Evolutionary conservation across 352 stramenopile genomes (phyloP).

Genomic region (Thalassiosira exigua): DNA sequence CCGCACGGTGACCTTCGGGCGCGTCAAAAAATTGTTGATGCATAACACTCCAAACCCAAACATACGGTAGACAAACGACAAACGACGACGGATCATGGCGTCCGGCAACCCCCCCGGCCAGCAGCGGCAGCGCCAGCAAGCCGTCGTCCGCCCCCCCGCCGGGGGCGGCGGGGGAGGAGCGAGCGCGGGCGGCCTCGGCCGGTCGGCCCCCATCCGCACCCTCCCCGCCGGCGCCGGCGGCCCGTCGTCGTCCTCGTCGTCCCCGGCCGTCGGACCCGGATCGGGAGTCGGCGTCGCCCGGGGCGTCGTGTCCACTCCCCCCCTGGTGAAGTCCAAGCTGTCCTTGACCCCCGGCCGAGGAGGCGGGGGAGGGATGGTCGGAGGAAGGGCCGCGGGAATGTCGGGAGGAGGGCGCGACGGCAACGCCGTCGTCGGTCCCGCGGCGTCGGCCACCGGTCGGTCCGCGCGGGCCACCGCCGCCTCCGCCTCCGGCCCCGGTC

Average conservation of each 20-base stretch:
- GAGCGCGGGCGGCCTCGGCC: background rate
- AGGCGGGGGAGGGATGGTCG: no score
- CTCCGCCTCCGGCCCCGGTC: no score
- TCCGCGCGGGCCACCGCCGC: no score
- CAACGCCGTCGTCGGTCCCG: background rate
- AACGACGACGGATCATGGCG: constrained; percentile 9
- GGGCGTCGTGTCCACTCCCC: constrained; percentile 2
- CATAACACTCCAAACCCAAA: no score
- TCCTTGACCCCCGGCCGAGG: constrained; percentile 2
- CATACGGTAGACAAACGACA: no score
- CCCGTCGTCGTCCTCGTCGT: background rate
- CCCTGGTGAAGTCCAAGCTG: constrained; percentile 10
- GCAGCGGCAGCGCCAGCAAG: background rate
- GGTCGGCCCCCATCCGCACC: background rate
- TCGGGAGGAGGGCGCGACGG: background rate
- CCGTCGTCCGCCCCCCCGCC: background rate
- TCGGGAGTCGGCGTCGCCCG: constrained; percentile 7
- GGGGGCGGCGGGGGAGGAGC: background rate
- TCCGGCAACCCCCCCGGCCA: constrained; percentile 5
- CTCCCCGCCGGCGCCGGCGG: background rate
- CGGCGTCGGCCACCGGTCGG: background rate
- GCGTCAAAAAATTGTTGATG: no score
- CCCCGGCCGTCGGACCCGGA: background rate
- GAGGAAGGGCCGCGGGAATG: no score
- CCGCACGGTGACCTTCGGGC: no score